A percentile compares a stretch with the other conserved stretches of the same genome.
Conservation (phyloP, 2,329 filamentous ascomycete species). For the Exophiala spinifera region DNA sequence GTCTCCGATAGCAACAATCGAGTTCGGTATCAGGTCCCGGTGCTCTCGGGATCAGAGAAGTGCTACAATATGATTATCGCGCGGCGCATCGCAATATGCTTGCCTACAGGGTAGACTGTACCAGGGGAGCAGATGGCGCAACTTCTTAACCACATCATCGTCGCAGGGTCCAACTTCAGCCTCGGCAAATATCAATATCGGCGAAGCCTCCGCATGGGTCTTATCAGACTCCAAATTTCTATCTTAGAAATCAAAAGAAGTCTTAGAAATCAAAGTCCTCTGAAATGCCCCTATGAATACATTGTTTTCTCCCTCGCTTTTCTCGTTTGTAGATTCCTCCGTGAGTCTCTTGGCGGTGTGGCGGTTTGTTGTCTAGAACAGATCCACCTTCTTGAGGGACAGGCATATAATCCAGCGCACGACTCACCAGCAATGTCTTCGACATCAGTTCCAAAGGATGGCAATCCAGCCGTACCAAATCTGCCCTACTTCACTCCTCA, state of each 20-base stretch:
- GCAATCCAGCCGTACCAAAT: constrained; percentile 24
- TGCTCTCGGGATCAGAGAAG: no score
- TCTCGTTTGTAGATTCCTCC: background rate
- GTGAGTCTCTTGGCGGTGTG: no score
- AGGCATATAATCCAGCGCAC: background rate
- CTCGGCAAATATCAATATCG: constrained; percentile 5
- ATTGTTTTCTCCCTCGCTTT: background rate
- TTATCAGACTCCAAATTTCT: constrained; percentile 6
- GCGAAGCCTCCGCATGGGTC: background rate
- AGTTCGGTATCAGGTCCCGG: no score
- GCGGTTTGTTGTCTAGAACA: no score
- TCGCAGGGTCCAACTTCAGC: no score
- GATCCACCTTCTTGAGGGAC: no score
- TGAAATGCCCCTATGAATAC: background rate
- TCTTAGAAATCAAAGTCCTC: constrained; percentile 12
- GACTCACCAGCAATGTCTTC: constrained; percentile 7
- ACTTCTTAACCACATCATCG: no score
- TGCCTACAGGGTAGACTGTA: no score
- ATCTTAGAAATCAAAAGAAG: constrained; percentile 11
- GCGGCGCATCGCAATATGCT: no score
- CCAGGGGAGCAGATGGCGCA: no score
- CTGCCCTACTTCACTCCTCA: constrained; percentile 28
- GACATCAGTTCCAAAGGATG: constrained; percentile 1
- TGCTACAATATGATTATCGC: no score
- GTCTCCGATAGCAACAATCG: no score